Evolutionary conservation across 805 yeast genomes (phyloP).

Genomic region (Saccharomycopsis amapae): DNA sequence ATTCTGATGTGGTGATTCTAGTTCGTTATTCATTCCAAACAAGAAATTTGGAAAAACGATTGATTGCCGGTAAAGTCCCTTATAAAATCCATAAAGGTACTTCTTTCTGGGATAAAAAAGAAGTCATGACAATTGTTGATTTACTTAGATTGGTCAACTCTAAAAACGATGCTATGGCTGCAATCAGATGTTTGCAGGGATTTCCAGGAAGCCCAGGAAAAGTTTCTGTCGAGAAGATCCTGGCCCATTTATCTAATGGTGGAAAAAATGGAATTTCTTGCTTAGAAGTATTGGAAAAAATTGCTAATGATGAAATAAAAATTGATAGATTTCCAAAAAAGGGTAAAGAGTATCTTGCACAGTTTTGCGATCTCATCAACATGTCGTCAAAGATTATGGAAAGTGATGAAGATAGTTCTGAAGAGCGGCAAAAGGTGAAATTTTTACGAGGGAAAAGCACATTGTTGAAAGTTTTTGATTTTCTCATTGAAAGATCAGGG

Average conservation of each 20-base stretch:
- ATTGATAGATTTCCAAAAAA: constrained; percentile 9
- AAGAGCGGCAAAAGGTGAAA: constrained; percentile 22
- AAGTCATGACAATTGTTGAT: constrained; percentile 55
- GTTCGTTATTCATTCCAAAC: constrained; percentile 60
- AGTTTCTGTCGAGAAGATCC: constrained; percentile 36
- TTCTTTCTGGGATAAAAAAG: constrained; percentile 75
- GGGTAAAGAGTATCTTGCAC: constrained; percentile 19
- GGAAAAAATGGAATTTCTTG: not conserved
- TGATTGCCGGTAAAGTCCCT: constrained; percentile 51
- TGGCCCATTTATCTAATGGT: constrained; percentile 5
- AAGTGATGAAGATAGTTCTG: constrained; percentile 6
- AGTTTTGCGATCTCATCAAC: constrained; percentile 25
- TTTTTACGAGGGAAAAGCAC: not conserved
- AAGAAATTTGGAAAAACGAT: constrained; percentile 54
- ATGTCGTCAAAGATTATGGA: constrained; percentile 28
- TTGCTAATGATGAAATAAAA: not conserved
- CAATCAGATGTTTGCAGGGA: constrained; percentile 46
- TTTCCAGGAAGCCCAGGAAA: constrained; percentile 69
- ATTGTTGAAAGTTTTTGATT: constrained; percentile 6
- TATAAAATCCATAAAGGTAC: constrained; percentile 64
- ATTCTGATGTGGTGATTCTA: constrained; percentile 64
- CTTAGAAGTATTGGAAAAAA: not conserved
- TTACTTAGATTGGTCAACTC: constrained; percentile 56
- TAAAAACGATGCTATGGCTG: constrained; percentile 53
- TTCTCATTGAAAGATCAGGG: constrained; percentile 2